Evolutionary conservation across 2,329 filamentous ascomycete species (phyloP), one percentile per base, ranked within the genome.

Genomic region (Cytospora mali): DNA sequence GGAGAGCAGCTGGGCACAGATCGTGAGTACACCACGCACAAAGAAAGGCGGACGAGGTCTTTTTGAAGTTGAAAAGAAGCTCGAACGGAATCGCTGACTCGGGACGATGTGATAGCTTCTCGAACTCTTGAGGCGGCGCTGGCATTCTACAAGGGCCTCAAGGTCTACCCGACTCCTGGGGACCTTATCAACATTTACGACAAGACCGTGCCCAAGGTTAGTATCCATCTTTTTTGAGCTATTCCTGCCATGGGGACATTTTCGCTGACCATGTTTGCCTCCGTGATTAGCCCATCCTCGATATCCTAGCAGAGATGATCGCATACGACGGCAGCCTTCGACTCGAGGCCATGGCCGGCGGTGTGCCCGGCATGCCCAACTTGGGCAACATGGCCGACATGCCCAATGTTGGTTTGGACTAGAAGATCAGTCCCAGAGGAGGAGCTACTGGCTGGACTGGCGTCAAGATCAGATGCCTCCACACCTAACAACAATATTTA

Each of bases 291-390:
- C 88, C 93, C 66, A 91, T 98, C 71, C 88, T 99, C 71, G 94
- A 99, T 77, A 89, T 98, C 71, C 88, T 99, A 67, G 95, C 95
- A 69, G 92, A 97, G 80, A 97, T 99, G 92, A 97, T 99, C 73
- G 94, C 93, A 68, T 87, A 93, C 76, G 95, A 98, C 79, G 86
- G 89, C 67, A 87, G 81, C 67, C 80, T 92, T 69, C 85, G 88
- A 69, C 82, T 91, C 66, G 85, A 78, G 62, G 68, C 76, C 58
- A 73, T 72, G 62, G 67, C 64, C 33, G 62, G 67, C 49, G 75
- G 74, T 65, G 75, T 79, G 21, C 69, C 70, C 1, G 68, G 69
- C 42, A 60, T 62, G 58, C 61, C 61, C 2, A 62, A 62, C 46
- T 42, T 66, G 31, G 64, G 58, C 67, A 79, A 80, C 75, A 72